Evolutionary conservation across 176 grass and related monocot genomes (phyloP).

Genomic region (Raddia guianensis): DNA sequence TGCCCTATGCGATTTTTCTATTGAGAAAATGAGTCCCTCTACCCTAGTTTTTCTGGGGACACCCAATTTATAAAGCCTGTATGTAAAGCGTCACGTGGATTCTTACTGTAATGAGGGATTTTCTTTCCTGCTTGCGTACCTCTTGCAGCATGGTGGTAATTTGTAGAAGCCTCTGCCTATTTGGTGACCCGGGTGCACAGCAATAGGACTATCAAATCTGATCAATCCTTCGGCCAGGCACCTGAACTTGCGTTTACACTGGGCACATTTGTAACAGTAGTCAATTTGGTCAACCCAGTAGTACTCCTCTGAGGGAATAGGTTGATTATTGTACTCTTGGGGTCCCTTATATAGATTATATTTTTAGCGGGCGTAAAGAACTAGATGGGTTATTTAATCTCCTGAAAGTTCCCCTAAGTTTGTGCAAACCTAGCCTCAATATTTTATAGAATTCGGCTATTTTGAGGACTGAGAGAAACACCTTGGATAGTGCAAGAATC

Average conservation of each 20-base stretch:
- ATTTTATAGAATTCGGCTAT: background rate
- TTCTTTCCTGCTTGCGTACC: slow-evolving; percentile 16
- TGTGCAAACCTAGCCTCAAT: background rate
- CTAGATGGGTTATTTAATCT: background rate
- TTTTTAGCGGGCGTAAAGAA: background rate
- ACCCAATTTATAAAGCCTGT: background rate
- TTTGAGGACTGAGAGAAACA: background rate
- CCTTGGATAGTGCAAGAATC: no score
- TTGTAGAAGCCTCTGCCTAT: background rate
- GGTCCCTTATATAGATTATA: background rate
- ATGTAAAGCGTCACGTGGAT: background rate
- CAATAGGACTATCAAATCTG: slow-evolving; percentile 17
- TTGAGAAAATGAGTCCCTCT: background rate
- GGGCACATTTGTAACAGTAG: background rate
- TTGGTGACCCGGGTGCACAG: background rate
- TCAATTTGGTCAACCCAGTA: background rate
- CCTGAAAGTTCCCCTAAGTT: background rate
- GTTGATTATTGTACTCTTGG: background rate
- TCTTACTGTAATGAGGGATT: background rate
- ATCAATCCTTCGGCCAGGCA: background rate
- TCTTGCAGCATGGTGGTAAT: background rate
- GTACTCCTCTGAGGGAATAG: background rate
- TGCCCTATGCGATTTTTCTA: background rate
- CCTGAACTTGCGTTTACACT: no score
- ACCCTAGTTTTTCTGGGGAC: background rate